Evolutionary conservation across 768 basidiomycete species (phyloP), one percentile per base, ranked within the genome.

Genomic region (Panaeolus papilionaceus): DNA sequence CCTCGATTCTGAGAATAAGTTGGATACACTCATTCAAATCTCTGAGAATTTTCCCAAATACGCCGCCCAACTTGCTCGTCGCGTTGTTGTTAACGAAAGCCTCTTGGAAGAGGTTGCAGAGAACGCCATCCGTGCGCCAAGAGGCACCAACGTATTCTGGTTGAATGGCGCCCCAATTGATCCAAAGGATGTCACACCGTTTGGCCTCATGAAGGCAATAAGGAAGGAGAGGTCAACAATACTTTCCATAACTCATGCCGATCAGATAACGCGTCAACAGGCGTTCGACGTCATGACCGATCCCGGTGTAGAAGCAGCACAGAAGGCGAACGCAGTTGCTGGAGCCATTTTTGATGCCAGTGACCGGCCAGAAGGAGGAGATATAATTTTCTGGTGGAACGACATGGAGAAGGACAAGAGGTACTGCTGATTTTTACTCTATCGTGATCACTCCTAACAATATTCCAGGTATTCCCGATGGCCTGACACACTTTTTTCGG

Each of bases 21-120:
- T 94, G 23, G 70, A 76, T 11, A 85, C 86, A 0, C 84, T 98
- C 40, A 85, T 83, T 58, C 84, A 87, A 14, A 85, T 99, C 23
- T 85, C 93, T 0, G 93, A 96, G 73, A 91, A 96, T 77, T 97
- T 98, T 79, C 96, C 97, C 0, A 91, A 88, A 75, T 97, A 96
- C 73, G 90, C 90, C 1, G 84, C 89, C 0, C 81, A 89, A 3
- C 82, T 98, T 38, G 86, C 92, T 0, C 88, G 94, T 3, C 89
- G 91, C 66, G 87, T 95, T 49, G 72, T 79, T 1, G 79, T 87
- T 2, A 85, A 87, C 66, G 75, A 79, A 9, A 80, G 78, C 12
- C 71, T 97, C 9, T 73, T 75, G 0, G 76, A 83, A 0, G 93
- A 94, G 73, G 75, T 95, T 6, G 73, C 81, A 23, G 74, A 73